These are phyloP conservation scores for Saksenaea vasiformis DNA, from an alignment of 371 early-diverging fungal genomes.

Conservation along the genomic window DNA sequence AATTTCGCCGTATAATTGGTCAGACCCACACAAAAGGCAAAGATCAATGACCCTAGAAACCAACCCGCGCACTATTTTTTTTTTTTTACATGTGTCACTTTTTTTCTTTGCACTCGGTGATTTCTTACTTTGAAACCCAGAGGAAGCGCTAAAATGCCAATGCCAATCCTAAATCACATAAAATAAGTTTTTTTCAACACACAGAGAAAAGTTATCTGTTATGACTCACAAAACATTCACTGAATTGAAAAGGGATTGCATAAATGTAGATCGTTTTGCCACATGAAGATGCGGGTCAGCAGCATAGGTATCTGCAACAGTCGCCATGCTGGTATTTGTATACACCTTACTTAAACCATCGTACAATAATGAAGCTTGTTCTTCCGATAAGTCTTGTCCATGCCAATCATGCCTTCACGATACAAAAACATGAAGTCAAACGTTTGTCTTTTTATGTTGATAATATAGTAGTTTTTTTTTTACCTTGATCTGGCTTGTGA, in stretches of 20 bases:
- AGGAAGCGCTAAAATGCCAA: slow-evolving; percentile 63
- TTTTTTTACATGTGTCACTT: too few relatives aligned
- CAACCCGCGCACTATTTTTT: slow-evolving; percentile 57
- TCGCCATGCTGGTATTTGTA: slow-evolving; percentile 27
- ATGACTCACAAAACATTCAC: slow-evolving; percentile 54
- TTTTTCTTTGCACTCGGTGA: background rate
- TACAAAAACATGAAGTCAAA: background rate
- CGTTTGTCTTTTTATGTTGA: background rate
- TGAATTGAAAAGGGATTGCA: slow-evolving; percentile 58
- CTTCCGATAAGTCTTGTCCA: background rate
- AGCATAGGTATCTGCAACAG: slow-evolving; percentile 41
- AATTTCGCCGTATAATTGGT: slow-evolving; percentile 70
- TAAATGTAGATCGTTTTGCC: slow-evolving; percentile 43
- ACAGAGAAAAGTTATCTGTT: too few relatives aligned
- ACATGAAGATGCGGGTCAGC: slow-evolving; percentile 5
- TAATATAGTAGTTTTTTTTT: background rate
- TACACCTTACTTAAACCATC: slow-evolving; percentile 30
- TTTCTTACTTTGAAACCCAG: slow-evolving; percentile 56
- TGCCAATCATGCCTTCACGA: background rate
- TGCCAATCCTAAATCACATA: slow-evolving; percentile 41
- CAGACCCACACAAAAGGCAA: slow-evolving; percentile 56
- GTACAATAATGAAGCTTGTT: slow-evolving; percentile 29
- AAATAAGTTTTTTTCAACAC: background rate
- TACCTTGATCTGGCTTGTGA: background rate
- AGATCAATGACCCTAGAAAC: slow-evolving; percentile 58